Base-by-base conservation (phyloP, 2,329 filamentous ascomycete genomes). In the Stagonosporopsis chrysanthemi region DNA sequence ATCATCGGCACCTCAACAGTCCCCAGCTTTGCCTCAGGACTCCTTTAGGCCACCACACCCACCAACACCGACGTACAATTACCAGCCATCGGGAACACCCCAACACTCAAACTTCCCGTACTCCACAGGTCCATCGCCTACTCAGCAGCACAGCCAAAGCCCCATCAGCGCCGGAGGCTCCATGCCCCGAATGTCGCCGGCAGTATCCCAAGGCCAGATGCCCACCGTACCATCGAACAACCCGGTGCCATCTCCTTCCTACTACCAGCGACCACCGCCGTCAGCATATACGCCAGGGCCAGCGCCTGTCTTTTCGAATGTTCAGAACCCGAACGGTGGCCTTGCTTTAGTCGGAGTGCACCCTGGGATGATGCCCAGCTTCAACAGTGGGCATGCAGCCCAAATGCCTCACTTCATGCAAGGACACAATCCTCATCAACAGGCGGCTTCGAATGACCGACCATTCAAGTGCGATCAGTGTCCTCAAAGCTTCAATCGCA, bases 381-480 rank as follows among this genome's bases (percentile, higher is more conserved):
- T 85, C 75, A 87, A 86, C 76, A 88, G 79, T 72, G 85, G 79
- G 74, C 88, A 83, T 77, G 82, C 77, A 67, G 86, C 78, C 62
- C 87, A 86, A 62, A 84, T 93, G 77, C 90, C 91, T 59, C 80
- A 81, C 54, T 80, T 83, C 62, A 82, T 85, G 60, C 81, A 80
- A 12, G 81, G 81, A 14, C 84, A 84, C 55, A 82, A 84, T 12
- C 75, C 74, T 28, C 78, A 79, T 43, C 83, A 83, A 61, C 70
- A 83, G 60, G 78, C 80, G 19, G 80, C 83, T 9, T 81, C 84
- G 26, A 88, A 90, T 54, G 94, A 98, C 66, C 87, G 94, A 5
- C 95, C 95, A 0, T 98, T 96, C 82, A 93, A 93, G 77, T 99
- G 95, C 74, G 92, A 98, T 67, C 85, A 90, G 72, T 99, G 95